Base-by-base conservation (phyloP, 164 flowering plant species). In the Dillenia turbinata region DNA sequence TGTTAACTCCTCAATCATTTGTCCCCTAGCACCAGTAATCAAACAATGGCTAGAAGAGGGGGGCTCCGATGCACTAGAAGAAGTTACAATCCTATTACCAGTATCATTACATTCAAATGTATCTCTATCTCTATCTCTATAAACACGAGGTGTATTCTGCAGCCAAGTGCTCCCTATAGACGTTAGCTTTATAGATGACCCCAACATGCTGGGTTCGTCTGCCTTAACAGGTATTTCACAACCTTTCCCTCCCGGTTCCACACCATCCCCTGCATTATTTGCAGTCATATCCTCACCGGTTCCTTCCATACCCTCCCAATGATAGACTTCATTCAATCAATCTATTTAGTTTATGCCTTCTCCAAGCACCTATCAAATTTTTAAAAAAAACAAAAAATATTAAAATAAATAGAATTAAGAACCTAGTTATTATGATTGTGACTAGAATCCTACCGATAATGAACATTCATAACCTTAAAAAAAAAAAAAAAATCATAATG, bases 1-100 rank as follows among this genome's bases (percentile, higher is more conserved):
- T 13, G 84, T 85, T 65, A 92, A 70, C 71, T 92, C 98, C 65
- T 85, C 87, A 69, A 89, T 86, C 77, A 79, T 73, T 46, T 49
- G 62, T 52, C 81, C 85, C 17, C 40, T 33, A 4, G 77, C 72
- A 60, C 76, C 82, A 66, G 73, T 84, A 59, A 67, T 56, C 52
- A 58, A 59, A 9, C 43, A 73, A 24, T 69, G 77, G 48, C 79
- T 76, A n/a, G 65, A 43, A 67, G 50, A 33, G 40, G 40, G 73
- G 2, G 66, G 68, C 48, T 81, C 83, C 9, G 74, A 66, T 26
- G 58, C 60, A 66, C 67, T 78, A 17, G 64, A 51, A 47, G 69
- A 60, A 54, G 50, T 61, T n/a, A 54, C 53, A 67, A 24, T 47
- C 49, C 74, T 69, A 50, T 60, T 73, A 33, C 40, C 12, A 60